Conservation (phyloP, 805 yeast genomes). For the Zygosaccharomyces bisporus region DNA sequence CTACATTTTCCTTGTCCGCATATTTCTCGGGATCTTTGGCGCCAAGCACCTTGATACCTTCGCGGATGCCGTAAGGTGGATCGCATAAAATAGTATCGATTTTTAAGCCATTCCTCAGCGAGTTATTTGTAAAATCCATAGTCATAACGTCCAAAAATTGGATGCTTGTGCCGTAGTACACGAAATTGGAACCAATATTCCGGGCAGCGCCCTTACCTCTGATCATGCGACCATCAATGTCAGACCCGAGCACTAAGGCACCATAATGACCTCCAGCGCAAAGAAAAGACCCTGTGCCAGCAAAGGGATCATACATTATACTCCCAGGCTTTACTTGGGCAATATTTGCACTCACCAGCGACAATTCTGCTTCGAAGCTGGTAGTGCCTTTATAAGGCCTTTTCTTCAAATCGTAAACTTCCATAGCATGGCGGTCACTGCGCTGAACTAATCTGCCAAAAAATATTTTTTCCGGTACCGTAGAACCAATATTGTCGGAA, state of each 20-base stretch:
- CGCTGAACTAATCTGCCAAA: constrained; percentile 70
- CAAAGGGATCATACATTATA: constrained; percentile 88
- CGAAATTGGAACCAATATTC: constrained; percentile 59
- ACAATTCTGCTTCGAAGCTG: constrained; percentile 90
- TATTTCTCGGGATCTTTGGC: constrained; percentile 66
- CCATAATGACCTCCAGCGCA: constrained; percentile 86
- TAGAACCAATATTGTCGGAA: constrained; percentile 41
- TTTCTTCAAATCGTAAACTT: constrained; percentile 72
- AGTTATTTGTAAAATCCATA: constrained; percentile 93
- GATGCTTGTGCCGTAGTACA: constrained; percentile 59
- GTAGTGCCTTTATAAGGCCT: constrained; percentile 93
- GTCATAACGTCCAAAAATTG: constrained; percentile 72
- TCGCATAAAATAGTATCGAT: constrained; percentile 88
- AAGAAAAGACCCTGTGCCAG: constrained; percentile 93
- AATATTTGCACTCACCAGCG: constrained; percentile 81
- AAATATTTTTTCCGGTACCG: constrained; percentile 53
- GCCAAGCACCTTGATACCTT: constrained; percentile 90
- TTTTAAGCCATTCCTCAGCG: constrained; percentile 56
- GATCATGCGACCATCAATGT: constrained; percentile 78
- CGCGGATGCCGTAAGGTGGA: constrained; percentile 97
- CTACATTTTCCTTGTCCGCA: constrained; percentile 64
- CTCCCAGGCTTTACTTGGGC: constrained; percentile 67
- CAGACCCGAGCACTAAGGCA: constrained; percentile 78
- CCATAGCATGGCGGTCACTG: constrained; percentile 65
- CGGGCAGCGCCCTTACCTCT: constrained; percentile 54